Conservation (phyloP, 2,329 filamentous ascomycete species). For the Exophiala lecanii-corni region DNA sequence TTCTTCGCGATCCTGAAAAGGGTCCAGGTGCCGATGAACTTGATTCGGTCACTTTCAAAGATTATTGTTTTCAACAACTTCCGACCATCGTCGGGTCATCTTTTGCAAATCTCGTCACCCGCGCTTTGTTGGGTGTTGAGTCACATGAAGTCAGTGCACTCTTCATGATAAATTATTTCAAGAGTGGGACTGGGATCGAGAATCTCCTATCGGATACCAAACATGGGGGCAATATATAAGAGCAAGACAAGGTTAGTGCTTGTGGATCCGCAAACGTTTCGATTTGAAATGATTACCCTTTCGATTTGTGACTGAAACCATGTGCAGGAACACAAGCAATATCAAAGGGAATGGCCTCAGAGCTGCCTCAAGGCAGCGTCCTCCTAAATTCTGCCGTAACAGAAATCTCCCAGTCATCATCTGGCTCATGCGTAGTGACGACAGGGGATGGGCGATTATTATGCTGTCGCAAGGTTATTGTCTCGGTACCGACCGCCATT, state of each 20-base stretch:
- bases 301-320: neutral
- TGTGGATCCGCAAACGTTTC: neutral
- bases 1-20: neutral
- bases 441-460: slow-evolving; percentile 21
- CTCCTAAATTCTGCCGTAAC: slow-evolving; percentile 27
- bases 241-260: slow-evolving; percentile 32
- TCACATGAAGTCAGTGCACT: slow-evolving; percentile 46
- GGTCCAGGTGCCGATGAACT: too few species aligned
- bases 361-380: slow-evolving; percentile 30
- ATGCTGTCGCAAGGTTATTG: slow-evolving; percentile 42
- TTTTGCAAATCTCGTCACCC: neutral
- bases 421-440: neutral
- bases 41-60: too few species aligned
- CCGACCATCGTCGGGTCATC: neutral
- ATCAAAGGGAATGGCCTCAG: slow-evolving; percentile 32
- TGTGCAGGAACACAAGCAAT: slow-evolving; percentile 41
- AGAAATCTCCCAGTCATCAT: slow-evolving; percentile 26
- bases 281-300: neutral
- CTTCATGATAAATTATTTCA: slow-evolving; percentile 53
- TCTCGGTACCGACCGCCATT: slow-evolving; percentile 44
- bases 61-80: neutral
- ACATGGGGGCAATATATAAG: slow-evolving; percentile 51
- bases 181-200: slow-evolving; percentile 46
- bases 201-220: slow-evolving; percentile 50
- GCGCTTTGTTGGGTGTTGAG: slow-evolving; percentile 48